Base-by-base conservation (phyloP, 2,329 filamentous ascomycete species). In the Diaporthe sp. region DNA sequence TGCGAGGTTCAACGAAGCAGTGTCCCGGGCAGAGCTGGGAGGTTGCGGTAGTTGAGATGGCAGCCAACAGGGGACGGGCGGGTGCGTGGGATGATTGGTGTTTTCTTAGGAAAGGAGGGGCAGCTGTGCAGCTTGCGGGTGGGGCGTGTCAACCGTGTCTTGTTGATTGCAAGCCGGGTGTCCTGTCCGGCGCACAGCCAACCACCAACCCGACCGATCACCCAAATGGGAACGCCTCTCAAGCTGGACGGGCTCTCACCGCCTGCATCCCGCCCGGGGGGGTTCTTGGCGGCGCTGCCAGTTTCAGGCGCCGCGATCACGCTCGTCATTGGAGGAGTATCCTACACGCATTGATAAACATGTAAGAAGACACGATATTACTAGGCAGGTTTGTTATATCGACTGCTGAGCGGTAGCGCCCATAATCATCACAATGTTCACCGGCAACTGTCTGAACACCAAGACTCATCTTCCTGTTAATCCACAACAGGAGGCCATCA, bases 101-200 rank as follows among this genome's bases (percentile, higher is more conserved):
- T 71, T 61, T 51, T 59, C 56, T 8, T 47, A 71, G 55, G 55
- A 61, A 71, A 71, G 55, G 51, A 51, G 56, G 63, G 63, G 63
- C 63, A 51, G 42, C 44, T 19, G 44, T 8, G 44, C 44, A 47
- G 44, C 44, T 47, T 68, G 44, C 39, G 44, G n/a, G 55, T 71
- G 69, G 69, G 69, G 69, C 69, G 55, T 55, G 69, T 71, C 42
- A 15, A 71, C 22, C 69, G 55, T 61, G 55, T 61, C 55, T 47
- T 71, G 69, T 63, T 51, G 63, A 51, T 66, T 66, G 63, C 63
- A 51, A 39, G 15, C n/a, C 6, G 19, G n/a, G 6, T 50, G 39
- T 65, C 59, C 27, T 6, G 3, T 27, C 22, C 12, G 10, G 9
- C 22, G n/a, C 61, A 32, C 19, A 25, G 22, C 27, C 30, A 4